phyloP scores from a whole-genome alignment of 1,284 basidiomycete genomes.

The Leccinum pallidistipes region DNA sequence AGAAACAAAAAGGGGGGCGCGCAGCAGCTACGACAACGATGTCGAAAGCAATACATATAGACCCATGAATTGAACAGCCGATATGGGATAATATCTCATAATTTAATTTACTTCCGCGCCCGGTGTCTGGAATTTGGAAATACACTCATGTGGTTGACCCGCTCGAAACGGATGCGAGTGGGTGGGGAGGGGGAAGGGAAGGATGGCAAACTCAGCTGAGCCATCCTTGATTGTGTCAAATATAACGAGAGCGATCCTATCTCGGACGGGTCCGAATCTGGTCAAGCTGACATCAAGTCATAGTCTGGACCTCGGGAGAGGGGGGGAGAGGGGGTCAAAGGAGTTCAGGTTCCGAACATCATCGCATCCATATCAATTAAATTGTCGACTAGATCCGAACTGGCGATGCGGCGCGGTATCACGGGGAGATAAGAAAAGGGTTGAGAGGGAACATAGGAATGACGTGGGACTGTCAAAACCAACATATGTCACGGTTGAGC shows the following conservation, averaged over 20 bases:
- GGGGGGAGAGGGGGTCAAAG: neutral
- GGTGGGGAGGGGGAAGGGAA: constrained; percentile 3
- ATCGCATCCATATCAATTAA: neutral
- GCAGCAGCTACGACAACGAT: neutral
- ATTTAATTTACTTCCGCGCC: constrained; percentile 11
- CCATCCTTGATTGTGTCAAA: constrained; percentile 11
- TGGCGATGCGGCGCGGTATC: constrained; percentile 11
- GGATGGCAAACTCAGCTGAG: constrained; percentile 9
- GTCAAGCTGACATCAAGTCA: constrained; percentile 11
- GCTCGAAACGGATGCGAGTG: constrained; percentile 18
- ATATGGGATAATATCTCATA: neutral
- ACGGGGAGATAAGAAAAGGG: constrained; percentile 20
- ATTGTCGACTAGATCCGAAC: constrained; percentile 16
- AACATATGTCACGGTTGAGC: neutral
- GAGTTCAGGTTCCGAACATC: neutral
- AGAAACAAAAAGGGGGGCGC: neutral
- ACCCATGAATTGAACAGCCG: neutral
- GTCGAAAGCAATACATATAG: neutral
- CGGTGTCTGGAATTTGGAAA: constrained; percentile 11
- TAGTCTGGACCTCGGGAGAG: constrained; percentile 15
- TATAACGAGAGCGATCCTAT: constrained; percentile 14
- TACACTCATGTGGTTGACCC: constrained; percentile 9
- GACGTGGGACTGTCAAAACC: constrained; percentile 25
- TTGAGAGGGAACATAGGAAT: constrained; percentile 8
- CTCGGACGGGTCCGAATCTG: constrained; percentile 21